A percentile compares a stretch with the other conserved stretches of the same genome.
Conservation (phyloP, 495 filamentous ascomycete genomes). For the Parathielavia hyrcaniae region DNA sequence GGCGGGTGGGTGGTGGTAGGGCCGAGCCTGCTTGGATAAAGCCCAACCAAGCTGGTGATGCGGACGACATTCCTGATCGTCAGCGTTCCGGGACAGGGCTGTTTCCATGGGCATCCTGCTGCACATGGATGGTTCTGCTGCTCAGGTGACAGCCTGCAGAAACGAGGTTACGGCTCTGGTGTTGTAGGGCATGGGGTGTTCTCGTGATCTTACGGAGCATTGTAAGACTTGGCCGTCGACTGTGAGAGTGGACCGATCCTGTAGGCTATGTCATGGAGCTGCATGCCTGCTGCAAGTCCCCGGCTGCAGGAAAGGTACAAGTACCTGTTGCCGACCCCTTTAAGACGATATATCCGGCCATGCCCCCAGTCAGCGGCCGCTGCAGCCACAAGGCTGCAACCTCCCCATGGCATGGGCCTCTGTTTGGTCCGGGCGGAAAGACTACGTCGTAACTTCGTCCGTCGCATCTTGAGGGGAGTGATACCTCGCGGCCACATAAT, state of each 20-base stretch:
- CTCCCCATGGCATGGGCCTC: background rate
- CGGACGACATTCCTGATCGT: constrained; percentile 23
- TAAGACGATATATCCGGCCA: constrained; percentile 1
- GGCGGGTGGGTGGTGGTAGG: background rate
- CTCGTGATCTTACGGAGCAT: constrained; percentile 21
- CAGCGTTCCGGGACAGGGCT: constrained; percentile 22
- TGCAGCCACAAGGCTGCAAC: background rate
- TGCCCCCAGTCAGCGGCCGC: constrained; percentile 7
- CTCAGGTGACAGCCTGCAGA: constrained; percentile 28
- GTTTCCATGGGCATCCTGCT: constrained; percentile 18
- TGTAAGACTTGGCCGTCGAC: constrained; percentile 18
- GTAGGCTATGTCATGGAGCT: constrained; percentile 15
- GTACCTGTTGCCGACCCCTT: constrained; percentile 2
- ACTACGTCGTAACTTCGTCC: background rate
- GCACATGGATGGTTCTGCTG: constrained; percentile 21
- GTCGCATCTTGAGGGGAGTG: background rate
- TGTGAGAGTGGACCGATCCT: background rate
- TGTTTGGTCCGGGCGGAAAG: constrained; percentile 4
- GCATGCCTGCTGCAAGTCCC: constrained; percentile 5
- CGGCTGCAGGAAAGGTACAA: constrained; percentile 3
- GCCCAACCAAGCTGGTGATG: constrained; percentile 20
- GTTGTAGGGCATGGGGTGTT: background rate
- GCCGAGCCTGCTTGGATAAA: constrained; percentile 27
- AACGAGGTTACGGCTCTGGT: constrained; percentile 9
- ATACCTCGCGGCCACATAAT: background rate